These are phyloP conservation scores for Psilocybe cyanescens DNA, from an alignment of 768 basidiomycete species.

Conservation along the genomic window DNA sequence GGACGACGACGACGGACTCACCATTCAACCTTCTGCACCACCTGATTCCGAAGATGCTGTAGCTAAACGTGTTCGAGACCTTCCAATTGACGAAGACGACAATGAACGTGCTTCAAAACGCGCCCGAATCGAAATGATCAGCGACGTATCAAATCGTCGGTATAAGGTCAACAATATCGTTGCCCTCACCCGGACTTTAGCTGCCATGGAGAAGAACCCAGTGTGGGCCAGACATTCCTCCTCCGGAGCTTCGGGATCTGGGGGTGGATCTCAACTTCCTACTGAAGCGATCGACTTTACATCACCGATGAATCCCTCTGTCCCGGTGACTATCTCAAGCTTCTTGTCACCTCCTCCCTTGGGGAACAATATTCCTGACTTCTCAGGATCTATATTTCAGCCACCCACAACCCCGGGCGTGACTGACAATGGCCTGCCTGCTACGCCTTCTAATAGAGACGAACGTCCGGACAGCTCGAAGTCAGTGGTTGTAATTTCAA, in stretches of 20 bases:
- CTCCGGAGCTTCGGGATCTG: neutral
- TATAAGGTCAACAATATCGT: constrained; percentile 4
- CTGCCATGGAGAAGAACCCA: constrained; percentile 6
- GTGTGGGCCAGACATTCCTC: neutral
- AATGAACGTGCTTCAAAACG: constrained; percentile 10
- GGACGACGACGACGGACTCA: neutral
- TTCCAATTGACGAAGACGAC: constrained; percentile 12
- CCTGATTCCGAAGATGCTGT: neutral
- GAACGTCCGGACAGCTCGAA: neutral
- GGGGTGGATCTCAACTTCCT: neutral
- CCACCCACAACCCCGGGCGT: neutral
- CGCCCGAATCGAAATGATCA: constrained; percentile 5
- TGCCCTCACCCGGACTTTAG: constrained; percentile 13
- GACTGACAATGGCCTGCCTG: neutral
- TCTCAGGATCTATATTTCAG: neutral
- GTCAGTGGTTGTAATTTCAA: neutral
- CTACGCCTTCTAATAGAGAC: neutral
- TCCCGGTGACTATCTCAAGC: neutral
- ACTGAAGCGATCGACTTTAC: neutral
- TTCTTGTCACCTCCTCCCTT: neutral
- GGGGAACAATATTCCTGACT: neutral
- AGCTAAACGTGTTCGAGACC: constrained; percentile 6
- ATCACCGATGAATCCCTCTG: neutral
- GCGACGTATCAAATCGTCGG: neutral
- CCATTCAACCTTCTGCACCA: no score